A percentile compares a stretch with the other conserved stretches of the same genome.
Evolutionary conservation across 345 rosid genomes (phyloP).

Genomic region (Sisymbrium irio): DNA sequence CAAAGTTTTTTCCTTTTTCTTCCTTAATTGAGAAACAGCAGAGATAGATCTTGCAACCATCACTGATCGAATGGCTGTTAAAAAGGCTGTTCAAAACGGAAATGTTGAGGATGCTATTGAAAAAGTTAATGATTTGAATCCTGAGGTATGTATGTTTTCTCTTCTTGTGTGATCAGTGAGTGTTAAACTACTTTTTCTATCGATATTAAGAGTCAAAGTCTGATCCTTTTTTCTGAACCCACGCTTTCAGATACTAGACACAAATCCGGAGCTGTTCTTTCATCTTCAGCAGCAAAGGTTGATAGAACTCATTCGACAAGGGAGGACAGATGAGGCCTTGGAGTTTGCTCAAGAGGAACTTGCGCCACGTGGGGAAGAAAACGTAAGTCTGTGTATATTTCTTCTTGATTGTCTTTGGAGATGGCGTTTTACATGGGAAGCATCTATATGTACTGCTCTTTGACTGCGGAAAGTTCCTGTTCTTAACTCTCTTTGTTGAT

Average conservation of each 20-base stretch:
- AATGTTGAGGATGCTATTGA: slow-evolving; percentile 97
- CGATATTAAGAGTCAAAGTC: not conserved
- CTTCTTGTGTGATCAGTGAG: not conserved
- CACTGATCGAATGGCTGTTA: slow-evolving; percentile 94
- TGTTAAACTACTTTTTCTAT: too few species aligned
- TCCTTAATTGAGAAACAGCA: slow-evolving; percentile 66
- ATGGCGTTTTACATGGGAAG: not conserved
- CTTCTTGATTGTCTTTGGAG: not conserved
- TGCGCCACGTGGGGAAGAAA: slow-evolving; percentile 98
- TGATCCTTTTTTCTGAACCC: not conserved
- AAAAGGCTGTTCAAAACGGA: slow-evolving; percentile 93
- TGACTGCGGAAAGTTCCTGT: not conserved
- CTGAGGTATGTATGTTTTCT: slow-evolving; percentile 49
- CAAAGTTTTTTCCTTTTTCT: too few species aligned
- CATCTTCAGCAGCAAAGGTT: slow-evolving; percentile 98
- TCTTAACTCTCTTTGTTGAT: not conserved
- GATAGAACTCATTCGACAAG: slow-evolving; percentile 91
- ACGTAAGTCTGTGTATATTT: slow-evolving; percentile 39
- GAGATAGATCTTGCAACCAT: slow-evolving; percentile 94
- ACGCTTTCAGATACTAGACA: slow-evolving; percentile 69
- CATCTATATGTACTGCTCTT: not conserved
- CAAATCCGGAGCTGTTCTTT: slow-evolving; percentile 92
- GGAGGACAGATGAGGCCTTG: slow-evolving; percentile 87
- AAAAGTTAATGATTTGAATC: slow-evolving; percentile 92
- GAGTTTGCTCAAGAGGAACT: slow-evolving; percentile 99